A percentile compares a stretch with the other conserved stretches of the same genome.
These are phyloP conservation scores for Alternaria alternata DNA, from an alignment of 2,329 filamentous ascomycete species.

Conservation along the genomic window DNA sequence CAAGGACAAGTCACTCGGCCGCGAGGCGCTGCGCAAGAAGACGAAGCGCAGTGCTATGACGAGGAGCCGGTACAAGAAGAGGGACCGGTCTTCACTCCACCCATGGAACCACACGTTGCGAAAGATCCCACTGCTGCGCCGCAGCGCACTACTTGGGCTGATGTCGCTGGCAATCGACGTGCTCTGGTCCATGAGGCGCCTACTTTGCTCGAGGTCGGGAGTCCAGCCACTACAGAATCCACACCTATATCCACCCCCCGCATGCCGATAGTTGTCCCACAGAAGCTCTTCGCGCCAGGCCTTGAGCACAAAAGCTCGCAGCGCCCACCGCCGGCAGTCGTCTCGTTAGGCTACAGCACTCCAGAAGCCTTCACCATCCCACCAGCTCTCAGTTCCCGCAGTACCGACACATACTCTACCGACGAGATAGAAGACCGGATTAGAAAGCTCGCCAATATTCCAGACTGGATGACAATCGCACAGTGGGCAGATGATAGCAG, in stretches of 20 bases:
- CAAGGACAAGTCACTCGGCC: constrained; percentile 3
- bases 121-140: neutral
- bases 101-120: neutral
- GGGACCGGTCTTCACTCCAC: neutral
- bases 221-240: neutral
- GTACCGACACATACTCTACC: neutral
- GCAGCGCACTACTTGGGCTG: constrained; percentile 18
- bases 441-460: neutral
- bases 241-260: neutral
- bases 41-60: neutral
- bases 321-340: neutral
- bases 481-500: neutral
- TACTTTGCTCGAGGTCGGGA: neutral
- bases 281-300: neutral
- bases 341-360: neutral
- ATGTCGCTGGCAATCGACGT: constrained; percentile 6
- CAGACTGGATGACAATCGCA: neutral
- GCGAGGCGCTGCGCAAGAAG: neutral
- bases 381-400: neutral
- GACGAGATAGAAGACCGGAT: neutral
- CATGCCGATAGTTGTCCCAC: neutral
- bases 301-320: neutral
- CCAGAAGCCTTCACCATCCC: neutral
- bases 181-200: neutral
- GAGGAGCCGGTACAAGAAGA: constrained; percentile 2